A percentile compares a stretch with the other conserved stretches of the same genome.
Conservation (phyloP, 352 stramenopile species). For the Globisporangium okanoganense region DNA sequence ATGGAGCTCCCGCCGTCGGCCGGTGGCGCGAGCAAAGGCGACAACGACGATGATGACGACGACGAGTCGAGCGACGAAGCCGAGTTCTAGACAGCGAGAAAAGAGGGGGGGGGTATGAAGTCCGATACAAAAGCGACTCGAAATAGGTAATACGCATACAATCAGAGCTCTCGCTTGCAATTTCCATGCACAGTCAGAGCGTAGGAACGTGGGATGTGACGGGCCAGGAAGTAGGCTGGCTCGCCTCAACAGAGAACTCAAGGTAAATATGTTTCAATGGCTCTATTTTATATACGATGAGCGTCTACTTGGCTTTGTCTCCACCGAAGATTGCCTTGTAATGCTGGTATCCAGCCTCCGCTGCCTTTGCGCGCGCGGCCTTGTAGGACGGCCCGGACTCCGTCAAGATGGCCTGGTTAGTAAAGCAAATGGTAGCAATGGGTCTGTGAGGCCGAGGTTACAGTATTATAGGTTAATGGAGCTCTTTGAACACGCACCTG, state of each 20-base stretch:
- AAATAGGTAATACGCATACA: constrained; percentile 4
- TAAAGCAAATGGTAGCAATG: not conserved
- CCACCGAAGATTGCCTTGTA: constrained; percentile 29
- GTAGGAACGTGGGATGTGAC: too few relatives aligned
- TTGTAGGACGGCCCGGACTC: constrained; percentile 55
- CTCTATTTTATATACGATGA: not conserved
- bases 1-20: constrained; percentile 46
- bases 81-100: constrained; percentile 65
- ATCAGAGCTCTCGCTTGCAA: not conserved
- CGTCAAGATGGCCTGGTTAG: constrained; percentile 36
- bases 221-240: too few relatives aligned
- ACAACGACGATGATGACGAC: constrained; percentile 35
- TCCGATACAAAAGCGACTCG: not conserved
- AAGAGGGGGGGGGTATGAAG: not conserved
- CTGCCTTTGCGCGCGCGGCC: constrained; percentile 45
- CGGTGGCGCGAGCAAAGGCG: constrained; percentile 13
- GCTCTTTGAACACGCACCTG: constrained; percentile 35
- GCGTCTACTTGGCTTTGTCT: not conserved
- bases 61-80: constrained; percentile 81
- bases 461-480: not conserved
- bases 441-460: not conserved
- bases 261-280: too few relatives aligned
- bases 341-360: constrained; percentile 46
- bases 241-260: too few relatives aligned
- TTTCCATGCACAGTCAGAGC: not conserved